A percentile compares a stretch with the other conserved stretches of the same genome.
Evolutionary conservation across 176 grass and related monocot genomes (phyloP).

Genomic region (Triticum timopheevii): DNA sequence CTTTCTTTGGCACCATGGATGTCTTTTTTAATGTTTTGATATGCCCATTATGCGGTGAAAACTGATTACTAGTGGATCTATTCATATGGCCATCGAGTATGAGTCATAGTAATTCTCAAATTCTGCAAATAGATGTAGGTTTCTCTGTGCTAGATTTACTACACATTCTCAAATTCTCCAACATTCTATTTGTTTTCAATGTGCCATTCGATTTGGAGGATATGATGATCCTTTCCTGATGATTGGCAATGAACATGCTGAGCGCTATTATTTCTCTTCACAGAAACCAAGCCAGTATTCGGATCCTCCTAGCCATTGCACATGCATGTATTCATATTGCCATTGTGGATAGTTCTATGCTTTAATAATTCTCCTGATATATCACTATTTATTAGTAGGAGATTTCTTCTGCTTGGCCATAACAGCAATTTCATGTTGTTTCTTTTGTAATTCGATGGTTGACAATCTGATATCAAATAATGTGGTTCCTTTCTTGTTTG

Average conservation of each 20-base stretch:
- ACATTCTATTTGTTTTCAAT: background rate
- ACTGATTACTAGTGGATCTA: constrained; percentile 40
- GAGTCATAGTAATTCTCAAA: background rate
- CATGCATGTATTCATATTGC: background rate
- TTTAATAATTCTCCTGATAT: background rate
- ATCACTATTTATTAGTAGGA: background rate
- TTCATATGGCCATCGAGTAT: background rate
- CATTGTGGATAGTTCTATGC: constrained; percentile 40
- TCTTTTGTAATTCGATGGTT: background rate
- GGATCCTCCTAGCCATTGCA: constrained; percentile 21
- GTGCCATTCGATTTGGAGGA: background rate
- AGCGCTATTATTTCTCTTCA: constrained; percentile 34
- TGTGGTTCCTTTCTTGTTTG: background rate
- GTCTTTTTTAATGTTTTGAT: background rate
- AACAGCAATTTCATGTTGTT: background rate
- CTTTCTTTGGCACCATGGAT: background rate
- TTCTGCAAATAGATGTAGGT: background rate
- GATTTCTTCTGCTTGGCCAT: background rate
- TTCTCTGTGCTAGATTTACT: background rate
- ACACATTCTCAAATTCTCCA: background rate
- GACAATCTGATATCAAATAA: background rate
- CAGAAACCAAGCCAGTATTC: constrained; percentile 49
- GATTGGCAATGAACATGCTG: constrained; percentile 52
- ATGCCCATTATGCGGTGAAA: background rate
- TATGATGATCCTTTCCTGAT: constrained; percentile 55